These are phyloP conservation scores for Salvia splendens DNA, from an alignment of 257 asterid species.

Conservation along the genomic window DNA sequence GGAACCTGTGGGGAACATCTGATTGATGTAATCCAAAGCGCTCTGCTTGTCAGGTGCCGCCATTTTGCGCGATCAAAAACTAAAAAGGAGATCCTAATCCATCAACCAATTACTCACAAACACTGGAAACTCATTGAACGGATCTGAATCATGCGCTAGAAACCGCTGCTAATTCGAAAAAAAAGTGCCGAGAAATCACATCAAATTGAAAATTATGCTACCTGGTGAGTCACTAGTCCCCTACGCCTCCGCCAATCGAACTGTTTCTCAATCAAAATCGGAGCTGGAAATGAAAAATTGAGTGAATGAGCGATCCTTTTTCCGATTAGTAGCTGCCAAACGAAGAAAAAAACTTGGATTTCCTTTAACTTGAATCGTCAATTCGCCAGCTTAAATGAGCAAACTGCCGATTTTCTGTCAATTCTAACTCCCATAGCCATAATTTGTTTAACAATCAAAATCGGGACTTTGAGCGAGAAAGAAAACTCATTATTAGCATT, in stretches of 20 bases:
- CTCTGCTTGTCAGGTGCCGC: slow-evolving; percentile 73
- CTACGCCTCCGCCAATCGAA: slow-evolving; percentile 25
- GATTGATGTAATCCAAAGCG: slow-evolving; percentile 92
- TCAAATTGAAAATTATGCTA: slow-evolving; percentile 14
- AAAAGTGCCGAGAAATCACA: slow-evolving; percentile 16
- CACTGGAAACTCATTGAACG: slow-evolving; percentile 26
- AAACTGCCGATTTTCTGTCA: background rate
- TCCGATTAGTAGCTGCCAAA: background rate
- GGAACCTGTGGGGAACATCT: slow-evolving; percentile 95
- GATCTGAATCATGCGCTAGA: slow-evolving; percentile 38
- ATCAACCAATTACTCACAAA: slow-evolving; percentile 24
- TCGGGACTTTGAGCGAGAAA: background rate
- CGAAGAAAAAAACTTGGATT: background rate
- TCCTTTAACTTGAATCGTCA: background rate
- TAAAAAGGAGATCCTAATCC: slow-evolving; percentile 30
- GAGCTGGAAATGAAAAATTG: slow-evolving; percentile 12
- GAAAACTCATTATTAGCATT: too few species aligned
- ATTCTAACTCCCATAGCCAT: slow-evolving; percentile 1
- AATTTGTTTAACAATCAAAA: background rate
- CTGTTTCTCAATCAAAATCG: slow-evolving; percentile 26
- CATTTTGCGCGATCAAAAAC: slow-evolving; percentile 43
- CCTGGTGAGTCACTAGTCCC: slow-evolving; percentile 36
- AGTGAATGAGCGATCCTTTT: slow-evolving; percentile 3
- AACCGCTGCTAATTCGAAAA: slow-evolving; percentile 26
- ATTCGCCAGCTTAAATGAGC: slow-evolving; percentile 14